Percentiles rank a stretch among this genome's conserved stretches.
Evolutionary conservation across 176 grass and related monocot genomes (phyloP).

Genomic region (Hsuehochloa calcarea): DNA sequence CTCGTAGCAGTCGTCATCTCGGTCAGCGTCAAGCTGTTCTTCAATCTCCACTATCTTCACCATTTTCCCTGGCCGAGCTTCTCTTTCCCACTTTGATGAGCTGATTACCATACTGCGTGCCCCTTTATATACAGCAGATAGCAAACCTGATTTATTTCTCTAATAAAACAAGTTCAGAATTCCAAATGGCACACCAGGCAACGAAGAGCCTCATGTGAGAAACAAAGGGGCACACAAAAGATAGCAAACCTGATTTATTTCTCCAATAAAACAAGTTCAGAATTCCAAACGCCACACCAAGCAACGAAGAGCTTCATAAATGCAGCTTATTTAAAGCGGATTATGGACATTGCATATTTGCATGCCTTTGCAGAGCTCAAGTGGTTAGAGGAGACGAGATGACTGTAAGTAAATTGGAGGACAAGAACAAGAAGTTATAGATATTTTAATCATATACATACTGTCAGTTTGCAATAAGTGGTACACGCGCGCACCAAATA

Average conservation of each 20-base stretch:
- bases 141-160: slow-evolving; percentile 11
- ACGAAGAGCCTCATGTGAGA: slow-evolving; percentile 24
- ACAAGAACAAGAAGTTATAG: too few relatives aligned
- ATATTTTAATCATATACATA: not conserved
- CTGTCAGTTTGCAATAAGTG: not conserved
- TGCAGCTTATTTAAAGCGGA: not conserved
- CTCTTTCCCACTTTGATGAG: not conserved
- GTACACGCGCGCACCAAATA: not conserved
- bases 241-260: slow-evolving; percentile 13
- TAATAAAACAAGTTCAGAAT: slow-evolving; percentile 27
- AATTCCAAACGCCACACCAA: slow-evolving; percentile 28
- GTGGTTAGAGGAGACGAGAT: not conserved
- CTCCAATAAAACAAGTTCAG: slow-evolving; percentile 7
- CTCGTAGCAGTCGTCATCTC: slow-evolving; percentile 53
- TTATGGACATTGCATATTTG: not conserved
- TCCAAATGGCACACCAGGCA: slow-evolving; percentile 15
- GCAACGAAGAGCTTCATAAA: slow-evolving; percentile 20
- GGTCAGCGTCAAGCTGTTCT: not conserved
- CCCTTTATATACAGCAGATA: slow-evolving; percentile 31
- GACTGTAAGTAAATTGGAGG: not conserved
- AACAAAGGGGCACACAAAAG: slow-evolving; percentile 14
- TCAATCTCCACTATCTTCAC: slow-evolving; percentile 29
- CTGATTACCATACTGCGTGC: not conserved
- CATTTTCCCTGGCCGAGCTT: not conserved
- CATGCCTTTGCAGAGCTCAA: not conserved